Evolutionary conservation across 768 basidiomycete species (phyloP), one percentile per base, ranked within the genome.

Genomic region (Naganishia friedmannii): DNA sequence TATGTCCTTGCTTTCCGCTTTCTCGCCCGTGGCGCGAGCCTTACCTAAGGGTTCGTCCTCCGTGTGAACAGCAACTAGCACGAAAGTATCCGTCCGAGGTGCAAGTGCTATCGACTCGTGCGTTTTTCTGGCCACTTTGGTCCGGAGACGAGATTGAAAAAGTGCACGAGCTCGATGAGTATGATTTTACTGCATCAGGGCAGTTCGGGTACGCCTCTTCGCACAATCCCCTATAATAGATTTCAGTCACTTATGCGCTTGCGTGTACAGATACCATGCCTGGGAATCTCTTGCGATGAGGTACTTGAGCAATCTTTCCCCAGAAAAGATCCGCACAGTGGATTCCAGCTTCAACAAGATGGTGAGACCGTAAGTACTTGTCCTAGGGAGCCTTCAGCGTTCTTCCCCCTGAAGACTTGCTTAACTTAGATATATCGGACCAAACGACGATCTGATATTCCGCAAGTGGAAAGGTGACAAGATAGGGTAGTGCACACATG

Each of bases 121-220:
- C 81, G 10, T 81, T 82, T 73, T 82, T 82, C 71, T 81, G 78
- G 78, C 81, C 81, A 19, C 75, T 79, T 68, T 82, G 81, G 81
- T 74, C 77, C 45, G 81, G 81, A 1, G 72, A 77, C 21, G 77
- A 78, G 70, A 74, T 77, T n/a, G 55, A 77, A 53, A 74, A 77
- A 28, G 74, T 75, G 0, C 78, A 79, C 67, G 77, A 79, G 67
- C 55, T 53, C 57, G 71, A 75, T 37, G 76, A 76, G 46, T 73
- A 76, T 48, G 77, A 79, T 71, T 81, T 78, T 56, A 29, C 69
- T 7, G 70, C 54, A 5, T 67, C 73, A 0, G 78, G 77, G 26
- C 78, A 81, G 48, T 81, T 77, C 73, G 78, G 78, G 78, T 79
- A 66, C 67, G 78, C 57, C 10, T 46, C 4, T 34, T 10, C 29